phyloP scores from a whole-genome alignment of 805 yeast species.

The Diddensiella santjacobensis region DNA sequence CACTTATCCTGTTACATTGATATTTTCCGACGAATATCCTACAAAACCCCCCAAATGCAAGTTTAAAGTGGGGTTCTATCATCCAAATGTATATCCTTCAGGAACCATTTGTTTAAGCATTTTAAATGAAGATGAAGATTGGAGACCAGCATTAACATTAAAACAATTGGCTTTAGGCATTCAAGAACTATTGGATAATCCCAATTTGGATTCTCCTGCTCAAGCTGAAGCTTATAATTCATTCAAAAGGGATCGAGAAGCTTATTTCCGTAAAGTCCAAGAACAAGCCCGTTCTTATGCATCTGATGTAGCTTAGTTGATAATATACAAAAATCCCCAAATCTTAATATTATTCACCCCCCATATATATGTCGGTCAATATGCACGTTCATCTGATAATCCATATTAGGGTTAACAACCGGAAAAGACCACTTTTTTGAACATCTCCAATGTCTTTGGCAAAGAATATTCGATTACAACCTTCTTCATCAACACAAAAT shows the following conservation, averaged over 20 bases:
- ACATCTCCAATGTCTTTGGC: slow-evolving; percentile 2
- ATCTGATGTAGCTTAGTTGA: no score
- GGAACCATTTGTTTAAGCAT: slow-evolving; percentile 94
- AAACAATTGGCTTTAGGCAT: slow-evolving; percentile 88
- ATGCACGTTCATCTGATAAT: no score
- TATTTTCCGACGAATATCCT: slow-evolving; percentile 86
- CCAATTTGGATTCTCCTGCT: slow-evolving; percentile 95
- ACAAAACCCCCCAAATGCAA: slow-evolving; percentile 93
- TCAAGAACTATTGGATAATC: slow-evolving; percentile 83
- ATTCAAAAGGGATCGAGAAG: slow-evolving; percentile 60
- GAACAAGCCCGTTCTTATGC: slow-evolving; percentile 59
- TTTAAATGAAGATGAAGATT: slow-evolving; percentile 90
- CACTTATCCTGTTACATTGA: slow-evolving; percentile 76
- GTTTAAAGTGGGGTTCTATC: slow-evolving; percentile 88
- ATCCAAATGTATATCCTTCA: slow-evolving; percentile 96
- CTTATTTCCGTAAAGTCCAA: slow-evolving; percentile 70
- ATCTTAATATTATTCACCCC: no score
- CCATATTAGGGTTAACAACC: no score
- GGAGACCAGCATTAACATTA: slow-evolving; percentile 95
- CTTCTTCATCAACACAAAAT: slow-evolving; percentile 5
- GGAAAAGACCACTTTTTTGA: no score
- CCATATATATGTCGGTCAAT: no score
- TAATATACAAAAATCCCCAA: no score
- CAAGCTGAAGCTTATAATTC: slow-evolving; percentile 83
- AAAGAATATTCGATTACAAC: slow-evolving; percentile 10